Conservation (phyloP, 1,284 basidiomycete species). For the Cutaneotrichosporon curvatum region DNA sequence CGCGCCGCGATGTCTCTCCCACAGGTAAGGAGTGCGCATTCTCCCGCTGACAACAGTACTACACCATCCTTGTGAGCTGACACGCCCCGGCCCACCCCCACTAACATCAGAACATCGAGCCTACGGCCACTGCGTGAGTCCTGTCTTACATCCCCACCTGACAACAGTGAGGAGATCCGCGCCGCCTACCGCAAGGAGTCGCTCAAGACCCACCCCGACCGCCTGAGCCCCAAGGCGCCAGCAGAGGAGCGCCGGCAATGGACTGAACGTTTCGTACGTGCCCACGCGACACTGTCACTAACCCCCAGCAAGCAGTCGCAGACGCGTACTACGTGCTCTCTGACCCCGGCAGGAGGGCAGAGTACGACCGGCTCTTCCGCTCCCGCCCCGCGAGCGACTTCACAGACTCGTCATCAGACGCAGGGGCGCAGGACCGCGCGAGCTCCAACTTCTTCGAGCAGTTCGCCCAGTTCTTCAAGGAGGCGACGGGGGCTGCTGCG, state of each 20-base stretch:
- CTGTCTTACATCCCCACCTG: not conserved
- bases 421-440: constrained; percentile 54
- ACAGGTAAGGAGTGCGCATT: constrained; percentile 6
- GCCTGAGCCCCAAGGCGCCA: constrained; percentile 63
- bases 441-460: constrained; percentile 69
- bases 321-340: constrained; percentile 96
- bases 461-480: constrained; percentile 62
- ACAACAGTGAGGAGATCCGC: constrained; percentile 40
- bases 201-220: constrained; percentile 77
- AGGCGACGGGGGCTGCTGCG: constrained; percentile 27
- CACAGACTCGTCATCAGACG: constrained; percentile 28
- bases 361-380: constrained; percentile 67
- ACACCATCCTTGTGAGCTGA: constrained; percentile 36
- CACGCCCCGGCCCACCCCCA: not conserved
- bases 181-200: constrained; percentile 44
- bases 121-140: constrained; percentile 35
- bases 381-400: constrained; percentile 45
- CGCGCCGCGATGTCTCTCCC: constrained; percentile 6
- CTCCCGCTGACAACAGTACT: constrained; percentile 27
- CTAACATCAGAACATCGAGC: constrained; percentile 27
- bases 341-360: constrained; percentile 63
- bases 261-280: constrained; percentile 64
- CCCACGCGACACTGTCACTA: constrained; percentile 19
- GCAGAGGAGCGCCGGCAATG: constrained; percentile 62
- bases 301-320: constrained; percentile 63